A percentile compares a stretch with the other conserved stretches of the same genome.
phyloP scores from a whole-genome alignment of 352 stramenopile genomes.

The Lagenidium sp. region DNA sequence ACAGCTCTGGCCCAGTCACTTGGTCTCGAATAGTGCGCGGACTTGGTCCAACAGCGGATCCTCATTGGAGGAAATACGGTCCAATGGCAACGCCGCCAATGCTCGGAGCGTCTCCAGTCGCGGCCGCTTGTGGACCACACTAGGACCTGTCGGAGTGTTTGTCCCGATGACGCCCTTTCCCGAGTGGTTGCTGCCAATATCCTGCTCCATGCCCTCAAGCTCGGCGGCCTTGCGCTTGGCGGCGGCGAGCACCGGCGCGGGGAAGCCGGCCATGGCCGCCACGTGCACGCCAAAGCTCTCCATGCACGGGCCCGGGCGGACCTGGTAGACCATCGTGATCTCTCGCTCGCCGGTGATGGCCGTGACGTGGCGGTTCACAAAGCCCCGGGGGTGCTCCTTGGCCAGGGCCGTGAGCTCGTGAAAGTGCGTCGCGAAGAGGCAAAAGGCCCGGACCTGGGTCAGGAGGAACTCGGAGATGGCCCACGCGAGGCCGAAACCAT shows the following conservation, averaged over 20 bases:
- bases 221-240: slow-evolving; percentile 92
- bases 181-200: slow-evolving; percentile 9
- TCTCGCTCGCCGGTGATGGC: slow-evolving; percentile 75
- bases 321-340: slow-evolving; percentile 90
- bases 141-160: slow-evolving; percentile 8
- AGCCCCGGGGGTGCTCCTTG: slow-evolving; percentile 50
- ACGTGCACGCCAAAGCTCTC: slow-evolving; percentile 99
- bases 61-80: slow-evolving; percentile 34
- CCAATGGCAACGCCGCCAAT: slow-evolving; percentile 67
- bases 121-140: slow-evolving; percentile 34
- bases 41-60: slow-evolving; percentile 26
- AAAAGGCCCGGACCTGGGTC: slow-evolving; percentile 81
- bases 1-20: too few relatives aligned
- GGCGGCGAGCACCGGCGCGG: slow-evolving; percentile 86
- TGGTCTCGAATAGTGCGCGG: slow-evolving; percentile 24
- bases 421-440: slow-evolving; percentile 98
- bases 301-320: slow-evolving; percentile 93
- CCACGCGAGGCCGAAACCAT: slow-evolving; percentile 96
- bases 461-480: slow-evolving; percentile 98
- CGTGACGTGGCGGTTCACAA: slow-evolving; percentile 96
- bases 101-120: slow-evolving; percentile 29
- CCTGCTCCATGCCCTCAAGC: slow-evolving; percentile 84
- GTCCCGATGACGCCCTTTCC: slow-evolving; percentile 4
- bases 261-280: slow-evolving; percentile 96
- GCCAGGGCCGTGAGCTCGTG: slow-evolving; percentile 97